Base-by-base conservation (phyloP, 371 early-diverging fungal species). In the Mortierella polycephala region DNA sequence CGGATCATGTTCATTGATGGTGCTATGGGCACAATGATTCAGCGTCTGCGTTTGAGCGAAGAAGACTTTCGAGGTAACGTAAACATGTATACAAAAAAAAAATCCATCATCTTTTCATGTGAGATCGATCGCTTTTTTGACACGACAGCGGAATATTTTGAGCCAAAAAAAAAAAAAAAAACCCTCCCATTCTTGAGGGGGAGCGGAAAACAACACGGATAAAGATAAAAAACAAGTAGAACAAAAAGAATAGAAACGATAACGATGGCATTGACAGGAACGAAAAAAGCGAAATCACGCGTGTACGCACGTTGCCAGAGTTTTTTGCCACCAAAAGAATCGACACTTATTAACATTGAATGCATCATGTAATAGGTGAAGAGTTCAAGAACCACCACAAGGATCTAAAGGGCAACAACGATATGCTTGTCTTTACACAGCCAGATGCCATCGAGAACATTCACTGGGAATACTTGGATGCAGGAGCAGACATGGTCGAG, bases 11-110 rank as follows among this genome's bases (percentile, higher is more conserved):
- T 90, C 84, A 88, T 97, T 61, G 97, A 97, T 81, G 97, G 96
- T 67, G 96, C 92, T 49, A 96, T 96, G 97, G 96, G 96, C 47
- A 96, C 96, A 51, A 92, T 94, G 94, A 94, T 97, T 67, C 96
- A 97, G 80, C 84, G 90, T 41, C 88, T 93, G 50, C 86, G 88
- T 41, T 88, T 97, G 37, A 83, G 89, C 45, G 97, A 96, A 82
- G 87, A 85, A 11, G 93, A 96, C 72, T 96, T 96, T 71, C 86
- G 96, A 70, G 92, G 94, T 82, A 76, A 45, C 45, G 9, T 9
- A 45, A 45, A 9, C 14, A 7, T 14, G 50, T 50, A 57, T 57
- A 2, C 39, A 41, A 11, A 30, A 41, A 14, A 45, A 23, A 12
- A 49, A 7, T 2, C 2, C 62, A 1, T 60, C 11, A 45, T 58